These are phyloP conservation scores for Silene latifolia DNA, from an alignment of 148 eudicot genomes.

Conservation along the genomic window DNA sequence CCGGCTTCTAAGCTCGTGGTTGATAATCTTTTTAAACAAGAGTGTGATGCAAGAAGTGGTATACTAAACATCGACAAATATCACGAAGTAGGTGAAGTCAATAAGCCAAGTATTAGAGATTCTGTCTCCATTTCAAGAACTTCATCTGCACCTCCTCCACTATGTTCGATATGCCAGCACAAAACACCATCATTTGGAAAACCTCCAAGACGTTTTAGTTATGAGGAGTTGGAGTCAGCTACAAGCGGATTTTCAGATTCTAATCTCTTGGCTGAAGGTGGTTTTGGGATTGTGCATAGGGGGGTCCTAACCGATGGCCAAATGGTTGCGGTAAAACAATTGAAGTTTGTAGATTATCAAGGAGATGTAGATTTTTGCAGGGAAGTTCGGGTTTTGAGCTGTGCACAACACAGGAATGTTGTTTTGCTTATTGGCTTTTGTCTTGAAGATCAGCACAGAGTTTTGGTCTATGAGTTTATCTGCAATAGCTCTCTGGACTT, in stretches of 20 bases:
- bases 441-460: constrained; percentile 51
- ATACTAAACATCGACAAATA: constrained; percentile 20
- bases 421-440: constrained; percentile 86
- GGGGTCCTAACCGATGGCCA: constrained; percentile 70
- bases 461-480: constrained; percentile 72
- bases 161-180: constrained; percentile 78
- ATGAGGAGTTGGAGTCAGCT: constrained; percentile 62
- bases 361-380: constrained; percentile 80
- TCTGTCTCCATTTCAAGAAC: constrained; percentile 57
- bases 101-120: constrained; percentile 47
- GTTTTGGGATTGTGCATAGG: constrained; percentile 64
- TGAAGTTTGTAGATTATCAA: constrained; percentile 61
- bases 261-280: constrained; percentile 74
- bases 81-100: constrained; percentile 21
- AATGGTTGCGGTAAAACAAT: constrained; percentile 70
- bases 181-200: constrained; percentile 78
- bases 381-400: constrained; percentile 75
- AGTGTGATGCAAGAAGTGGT: constrained; percentile 21
- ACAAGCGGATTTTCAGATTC: constrained; percentile 64
- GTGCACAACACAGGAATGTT: constrained; percentile 93
- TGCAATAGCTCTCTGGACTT: constrained; percentile 83
- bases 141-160: constrained; percentile 76
- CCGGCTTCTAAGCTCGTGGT: constrained; percentile 21
- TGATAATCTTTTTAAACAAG: constrained; percentile 30
- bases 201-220: constrained; percentile 64